These are phyloP conservation scores for Cocos nucifera DNA, from an alignment of 176 grass and related monocot species.

Conservation along the genomic window DNA sequence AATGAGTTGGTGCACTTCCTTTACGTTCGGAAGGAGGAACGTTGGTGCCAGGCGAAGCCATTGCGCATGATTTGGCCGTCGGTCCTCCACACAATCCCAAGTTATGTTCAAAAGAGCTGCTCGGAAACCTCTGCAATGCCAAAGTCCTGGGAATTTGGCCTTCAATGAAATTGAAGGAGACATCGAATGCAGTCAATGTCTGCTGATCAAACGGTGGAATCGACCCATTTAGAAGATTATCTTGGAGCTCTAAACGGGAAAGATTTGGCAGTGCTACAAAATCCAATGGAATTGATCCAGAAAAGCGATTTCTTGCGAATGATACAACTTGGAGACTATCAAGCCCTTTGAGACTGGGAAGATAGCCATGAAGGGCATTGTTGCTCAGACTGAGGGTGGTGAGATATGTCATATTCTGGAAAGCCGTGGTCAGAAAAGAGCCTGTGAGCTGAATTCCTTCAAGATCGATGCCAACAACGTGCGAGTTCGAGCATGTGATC, in stretches of 20 bases:
- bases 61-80: slow-evolving; percentile 23
- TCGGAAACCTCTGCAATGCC: slow-evolving; percentile 37
- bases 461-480: slow-evolving; percentile 45
- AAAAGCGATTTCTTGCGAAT: slow-evolving; percentile 78
- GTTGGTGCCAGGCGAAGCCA: background rate
- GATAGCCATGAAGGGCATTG: slow-evolving; percentile 69
- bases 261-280: slow-evolving; percentile 30
- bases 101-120: slow-evolving; percentile 60
- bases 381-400: slow-evolving; percentile 39
- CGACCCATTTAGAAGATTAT: slow-evolving; percentile 72
- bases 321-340: slow-evolving; percentile 42
- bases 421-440: slow-evolving; percentile 16
- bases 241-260: slow-evolving; percentile 54
- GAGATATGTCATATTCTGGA: slow-evolving; percentile 35
- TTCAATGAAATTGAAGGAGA: slow-evolving; percentile 89
- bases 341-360: slow-evolving; percentile 45
- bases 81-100: slow-evolving; percentile 51
- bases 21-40: background rate
- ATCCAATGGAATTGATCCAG: slow-evolving; percentile 43
- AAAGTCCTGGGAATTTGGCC: slow-evolving; percentile 48
- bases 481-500: slow-evolving; percentile 54
- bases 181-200: slow-evolving; percentile 47
- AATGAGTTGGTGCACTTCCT: background rate
- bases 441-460: slow-evolving; percentile 66
- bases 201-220: slow-evolving; percentile 60